A percentile compares a stretch with the other conserved stretches of the same genome.
These are phyloP conservation scores for Pseudozyma hubeiensis DNA, from an alignment of 1,284 basidiomycete genomes.

Conservation along the genomic window DNA sequence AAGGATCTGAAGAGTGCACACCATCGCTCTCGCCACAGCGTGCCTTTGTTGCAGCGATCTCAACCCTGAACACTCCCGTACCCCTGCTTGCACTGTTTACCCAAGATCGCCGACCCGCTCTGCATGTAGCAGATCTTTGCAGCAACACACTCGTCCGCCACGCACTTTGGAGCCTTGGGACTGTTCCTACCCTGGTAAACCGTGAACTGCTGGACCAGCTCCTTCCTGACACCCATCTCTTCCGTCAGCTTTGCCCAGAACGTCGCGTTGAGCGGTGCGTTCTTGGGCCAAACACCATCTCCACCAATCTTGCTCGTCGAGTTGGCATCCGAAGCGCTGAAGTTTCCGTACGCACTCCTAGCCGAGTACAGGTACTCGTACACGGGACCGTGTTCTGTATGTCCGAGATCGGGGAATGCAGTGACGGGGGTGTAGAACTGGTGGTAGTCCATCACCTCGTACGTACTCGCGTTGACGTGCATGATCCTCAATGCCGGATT, in stretches of 20 bases:
- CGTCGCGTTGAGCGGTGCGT: constrained; percentile 81
- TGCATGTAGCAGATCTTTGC: constrained; percentile 85
- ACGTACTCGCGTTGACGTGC: constrained; percentile 77
- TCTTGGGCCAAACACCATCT: constrained; percentile 72
- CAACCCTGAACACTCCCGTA: constrained; percentile 76
- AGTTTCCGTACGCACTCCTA: constrained; percentile 75
- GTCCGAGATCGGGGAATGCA: constrained; percentile 70
- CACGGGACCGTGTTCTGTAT: constrained; percentile 75
- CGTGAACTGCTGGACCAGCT: constrained; percentile 78
- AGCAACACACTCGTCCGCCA: constrained; percentile 73
- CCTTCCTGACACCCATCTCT: constrained; percentile 75
- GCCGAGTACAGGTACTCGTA: constrained; percentile 80
- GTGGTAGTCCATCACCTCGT: constrained; percentile 64
- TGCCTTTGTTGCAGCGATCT: not conserved
- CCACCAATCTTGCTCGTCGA: constrained; percentile 12
- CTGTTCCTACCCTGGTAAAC: constrained; percentile 79
- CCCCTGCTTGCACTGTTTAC: constrained; percentile 75
- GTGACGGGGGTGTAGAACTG: constrained; percentile 62
- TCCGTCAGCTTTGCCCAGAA: constrained; percentile 86
- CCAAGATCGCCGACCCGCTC: constrained; percentile 75
- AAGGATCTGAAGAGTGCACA: too few relatives aligned
- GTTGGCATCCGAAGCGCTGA: constrained; percentile 67
- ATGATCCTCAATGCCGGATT: constrained; percentile 84
- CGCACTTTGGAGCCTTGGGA: constrained; percentile 73
- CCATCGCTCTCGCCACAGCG: too few relatives aligned